These are phyloP conservation scores for Boechera divaricarpa DNA, from an alignment of 345 rosid species.

Conservation along the genomic window DNA sequence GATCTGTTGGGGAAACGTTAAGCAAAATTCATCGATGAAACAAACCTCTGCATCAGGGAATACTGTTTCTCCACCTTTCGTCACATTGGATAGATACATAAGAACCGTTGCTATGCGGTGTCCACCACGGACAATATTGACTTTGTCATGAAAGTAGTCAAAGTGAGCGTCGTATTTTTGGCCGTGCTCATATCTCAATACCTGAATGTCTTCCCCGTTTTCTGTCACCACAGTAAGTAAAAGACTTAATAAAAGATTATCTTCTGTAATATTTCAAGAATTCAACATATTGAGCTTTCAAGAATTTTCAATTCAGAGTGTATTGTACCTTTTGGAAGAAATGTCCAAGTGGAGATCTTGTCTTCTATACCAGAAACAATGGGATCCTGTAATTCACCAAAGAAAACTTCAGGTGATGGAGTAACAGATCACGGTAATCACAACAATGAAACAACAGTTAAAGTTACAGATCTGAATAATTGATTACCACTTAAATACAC, in stretches of 20 bases:
- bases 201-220: slow-evolving; percentile 96
- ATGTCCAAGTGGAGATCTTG: slow-evolving; percentile 93
- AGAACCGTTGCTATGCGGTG: slow-evolving; percentile 89
- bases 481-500: neutral
- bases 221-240: slow-evolving; percentile 52
- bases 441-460: slow-evolving; percentile 5
- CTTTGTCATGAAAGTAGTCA: slow-evolving; percentile 90
- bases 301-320: neutral
- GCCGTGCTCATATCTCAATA: slow-evolving; percentile 85
- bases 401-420: slow-evolving; percentile 5
- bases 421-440: slow-evolving; percentile 2
- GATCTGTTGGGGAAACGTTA: neutral
- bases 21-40: neutral
- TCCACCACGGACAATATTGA: slow-evolving; percentile 91
- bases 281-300: neutral
- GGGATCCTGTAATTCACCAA: slow-evolving; percentile 64
- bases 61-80: slow-evolving; percentile 83
- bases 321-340: slow-evolving; percentile 84
- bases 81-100: slow-evolving; percentile 89
- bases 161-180: slow-evolving; percentile 94
- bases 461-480: neutral
- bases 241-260: neutral
- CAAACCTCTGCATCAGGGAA: slow-evolving; percentile 75
- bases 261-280: slow-evolving; percentile 1
- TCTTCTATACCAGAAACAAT: slow-evolving; percentile 90